These are phyloP conservation scores for Exophiala spinifera DNA, from an alignment of 2,329 filamentous ascomycete species.

Conservation along the genomic window DNA sequence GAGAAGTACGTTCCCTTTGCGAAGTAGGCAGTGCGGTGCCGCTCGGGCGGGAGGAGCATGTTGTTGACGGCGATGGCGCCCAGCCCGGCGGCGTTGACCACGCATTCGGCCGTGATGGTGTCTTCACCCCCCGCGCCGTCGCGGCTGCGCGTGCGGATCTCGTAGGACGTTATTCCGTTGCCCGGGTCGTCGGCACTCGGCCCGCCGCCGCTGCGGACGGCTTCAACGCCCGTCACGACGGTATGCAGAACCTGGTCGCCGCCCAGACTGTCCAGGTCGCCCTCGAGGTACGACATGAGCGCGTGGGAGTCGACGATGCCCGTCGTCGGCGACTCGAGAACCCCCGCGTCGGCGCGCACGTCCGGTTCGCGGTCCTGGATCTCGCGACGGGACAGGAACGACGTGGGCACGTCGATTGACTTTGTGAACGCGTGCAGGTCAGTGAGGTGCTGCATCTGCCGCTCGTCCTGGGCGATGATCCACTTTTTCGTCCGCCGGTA, in stretches of 20 bases:
- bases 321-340: constrained; percentile 80
- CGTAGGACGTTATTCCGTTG: constrained; percentile 50
- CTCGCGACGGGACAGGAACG: constrained; percentile 65
- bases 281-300: constrained; percentile 77
- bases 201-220: no score
- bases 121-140: constrained; percentile 34
- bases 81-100: constrained; percentile 85
- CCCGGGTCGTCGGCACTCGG: constrained; percentile 48
- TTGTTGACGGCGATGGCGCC: constrained; percentile 75
- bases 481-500: constrained; percentile 82
- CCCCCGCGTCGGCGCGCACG: constrained; percentile 67
- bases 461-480: constrained; percentile 81
- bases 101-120: constrained; percentile 67
- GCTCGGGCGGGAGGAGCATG: constrained; percentile 64
- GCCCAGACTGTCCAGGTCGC: constrained; percentile 71
- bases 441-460: constrained; percentile 60
- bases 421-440: constrained; percentile 54
- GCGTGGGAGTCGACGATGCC: constrained; percentile 88
- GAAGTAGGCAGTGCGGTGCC: constrained; percentile 65
- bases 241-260: constrained; percentile 71
- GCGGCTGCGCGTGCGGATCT: constrained; percentile 53
- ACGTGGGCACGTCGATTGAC: constrained; percentile 61
- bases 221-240: constrained; percentile 58
- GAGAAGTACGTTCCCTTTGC: constrained; percentile 96
- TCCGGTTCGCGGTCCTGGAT: constrained; percentile 66